Conservation (phyloP, 371 early-diverging fungal species). For the Dichotomocladium elegans region DNA sequence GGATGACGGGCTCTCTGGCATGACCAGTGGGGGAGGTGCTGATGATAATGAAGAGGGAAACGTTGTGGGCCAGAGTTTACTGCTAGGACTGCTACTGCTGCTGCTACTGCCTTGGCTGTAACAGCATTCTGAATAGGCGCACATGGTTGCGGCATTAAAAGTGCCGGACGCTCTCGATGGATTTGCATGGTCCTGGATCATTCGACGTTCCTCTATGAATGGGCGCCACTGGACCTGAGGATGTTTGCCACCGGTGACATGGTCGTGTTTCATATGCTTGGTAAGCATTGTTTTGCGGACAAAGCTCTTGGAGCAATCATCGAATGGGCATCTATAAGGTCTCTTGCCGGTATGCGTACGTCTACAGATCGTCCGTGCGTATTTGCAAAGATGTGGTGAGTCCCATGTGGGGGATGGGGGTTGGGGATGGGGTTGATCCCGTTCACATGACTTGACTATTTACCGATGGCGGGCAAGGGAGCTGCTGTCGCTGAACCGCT, state of each 20-base stretch:
- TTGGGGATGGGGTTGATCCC: not conserved
- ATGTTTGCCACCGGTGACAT: constrained; percentile 32
- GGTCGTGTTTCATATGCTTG: constrained; percentile 56
- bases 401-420: not conserved
- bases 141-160: constrained; percentile 7
- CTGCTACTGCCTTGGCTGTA: too few relatives aligned
- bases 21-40: not conserved
- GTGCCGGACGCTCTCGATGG: constrained; percentile 8
- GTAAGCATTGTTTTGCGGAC: constrained; percentile 69
- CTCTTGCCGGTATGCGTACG: constrained; percentile 73
- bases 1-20: not conserved
- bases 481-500: constrained; percentile 63
- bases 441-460: not conserved
- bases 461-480: constrained; percentile 48
- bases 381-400: too few relatives aligned
- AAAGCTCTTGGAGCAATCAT: constrained; percentile 62
- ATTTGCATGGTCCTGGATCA: constrained; percentile 17
- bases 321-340: constrained; percentile 61
- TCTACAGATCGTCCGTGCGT: too few relatives aligned
- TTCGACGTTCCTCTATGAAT: constrained; percentile 43
- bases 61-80: too few relatives aligned
- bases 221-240: constrained; percentile 49
- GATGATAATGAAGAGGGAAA: not conserved
- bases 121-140: constrained; percentile 18
- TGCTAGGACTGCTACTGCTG: too few relatives aligned